Conservation (phyloP, 2,329 filamentous ascomycete species). For the Penicillium hordei region DNA sequence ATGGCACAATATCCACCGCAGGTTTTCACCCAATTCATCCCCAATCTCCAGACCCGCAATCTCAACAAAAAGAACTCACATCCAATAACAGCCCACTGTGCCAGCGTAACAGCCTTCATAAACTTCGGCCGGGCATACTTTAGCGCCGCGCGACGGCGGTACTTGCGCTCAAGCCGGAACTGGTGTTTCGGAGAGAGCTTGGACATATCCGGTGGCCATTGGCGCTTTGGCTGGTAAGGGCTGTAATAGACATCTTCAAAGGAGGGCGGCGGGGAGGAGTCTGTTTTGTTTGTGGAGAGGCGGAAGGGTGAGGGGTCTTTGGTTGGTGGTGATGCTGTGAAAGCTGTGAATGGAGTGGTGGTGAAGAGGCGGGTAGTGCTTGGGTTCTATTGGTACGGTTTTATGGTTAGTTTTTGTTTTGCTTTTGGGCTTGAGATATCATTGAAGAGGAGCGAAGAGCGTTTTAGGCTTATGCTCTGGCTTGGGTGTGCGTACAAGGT, state of each 20-base stretch:
- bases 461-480: neutral
- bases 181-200: conserved; percentile 64
- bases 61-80: conserved; percentile 43
- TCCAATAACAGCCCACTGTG: conserved; percentile 55
- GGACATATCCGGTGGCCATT: conserved; percentile 65
- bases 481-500: conserved; percentile 13
- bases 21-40: neutral
- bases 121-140: conserved; percentile 61
- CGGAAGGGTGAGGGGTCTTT: conserved; percentile 23
- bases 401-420: neutral
- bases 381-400: neutral
- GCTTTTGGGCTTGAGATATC: neutral
- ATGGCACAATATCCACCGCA: neutral
- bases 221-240: conserved; percentile 59
- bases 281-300: conserved; percentile 22
- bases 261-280: conserved; percentile 7
- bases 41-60: neutral
- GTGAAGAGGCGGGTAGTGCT: conserved; percentile 15
- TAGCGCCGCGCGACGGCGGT: conserved; percentile 59
- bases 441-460: neutral
- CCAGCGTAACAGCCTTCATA: conserved; percentile 58
- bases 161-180: conserved; percentile 67
- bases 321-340: conserved; percentile 15
- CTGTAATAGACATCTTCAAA: conserved; percentile 49
- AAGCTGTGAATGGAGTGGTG: conserved; percentile 12